A percentile compares a stretch with the other conserved stretches of the same genome.
phyloP scores from a whole-genome alignment of 176 grass and related monocot genomes.

The Miscanthus lutarioriparius region DNA sequence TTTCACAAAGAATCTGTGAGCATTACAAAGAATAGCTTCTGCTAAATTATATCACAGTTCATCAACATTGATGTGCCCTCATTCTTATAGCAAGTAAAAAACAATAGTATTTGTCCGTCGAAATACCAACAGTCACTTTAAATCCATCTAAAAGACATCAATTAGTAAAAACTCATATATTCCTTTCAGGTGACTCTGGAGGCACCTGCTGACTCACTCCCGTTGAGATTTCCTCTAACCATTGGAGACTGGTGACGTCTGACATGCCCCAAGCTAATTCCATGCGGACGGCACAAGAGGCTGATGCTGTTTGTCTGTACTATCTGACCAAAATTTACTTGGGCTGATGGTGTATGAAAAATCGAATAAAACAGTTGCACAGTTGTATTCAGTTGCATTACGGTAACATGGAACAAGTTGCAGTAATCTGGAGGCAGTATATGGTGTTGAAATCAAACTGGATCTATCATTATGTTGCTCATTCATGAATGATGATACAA shows the following conservation, averaged over 20 bases:
- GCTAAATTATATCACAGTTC: not conserved
- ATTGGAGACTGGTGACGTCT: constrained; percentile 41
- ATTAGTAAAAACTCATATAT: not conserved
- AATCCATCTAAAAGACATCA: not conserved
- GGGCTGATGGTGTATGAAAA: not conserved
- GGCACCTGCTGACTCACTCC: constrained; percentile 23
- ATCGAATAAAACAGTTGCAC: not conserved
- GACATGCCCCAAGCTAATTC: not conserved
- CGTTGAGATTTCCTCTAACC: constrained; percentile 29
- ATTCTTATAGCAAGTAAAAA: not conserved
- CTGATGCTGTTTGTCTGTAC: not conserved
- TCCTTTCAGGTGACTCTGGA: constrained; percentile 50
- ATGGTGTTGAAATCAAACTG: not conserved
- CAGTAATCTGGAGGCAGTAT: not conserved
- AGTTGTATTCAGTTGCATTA: not conserved
- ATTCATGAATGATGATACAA: not conserved
- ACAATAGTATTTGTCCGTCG: not conserved
- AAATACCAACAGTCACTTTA: not conserved
- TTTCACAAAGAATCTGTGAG: constrained; percentile 2
- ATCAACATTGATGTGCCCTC: not conserved
- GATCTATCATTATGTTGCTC: not conserved
- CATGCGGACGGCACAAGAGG: not conserved
- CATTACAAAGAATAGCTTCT: not conserved
- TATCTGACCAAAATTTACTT: not conserved
- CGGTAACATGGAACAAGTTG: not conserved